phyloP scores from a whole-genome alignment of 2,329 filamentous ascomycete species.

The Epichloe elymi region DNA sequence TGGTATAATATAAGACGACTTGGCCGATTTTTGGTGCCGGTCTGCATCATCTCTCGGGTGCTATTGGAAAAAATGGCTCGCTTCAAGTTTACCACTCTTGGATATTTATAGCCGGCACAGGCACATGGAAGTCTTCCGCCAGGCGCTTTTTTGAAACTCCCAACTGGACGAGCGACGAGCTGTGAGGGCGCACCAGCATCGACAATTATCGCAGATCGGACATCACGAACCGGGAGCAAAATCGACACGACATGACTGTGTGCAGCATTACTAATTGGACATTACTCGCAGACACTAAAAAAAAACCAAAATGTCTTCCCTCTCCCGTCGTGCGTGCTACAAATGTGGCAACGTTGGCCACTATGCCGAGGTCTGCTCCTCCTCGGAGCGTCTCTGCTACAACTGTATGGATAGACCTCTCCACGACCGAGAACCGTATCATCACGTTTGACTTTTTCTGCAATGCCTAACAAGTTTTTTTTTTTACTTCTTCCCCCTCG shows the following conservation, averaged over 20 bases:
- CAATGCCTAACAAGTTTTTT: not conserved
- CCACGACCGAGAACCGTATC: not conserved
- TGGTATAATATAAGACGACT: too few species aligned
- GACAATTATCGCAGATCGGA: not conserved
- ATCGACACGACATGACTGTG: not conserved
- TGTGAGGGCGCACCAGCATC: not conserved
- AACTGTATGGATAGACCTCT: constrained; percentile 59
- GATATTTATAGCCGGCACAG: not conserved
- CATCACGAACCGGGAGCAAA: not conserved
- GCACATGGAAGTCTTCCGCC: not conserved
- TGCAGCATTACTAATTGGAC: not conserved
- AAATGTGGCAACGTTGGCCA: constrained; percentile 75
- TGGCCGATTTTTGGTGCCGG: too few species aligned
- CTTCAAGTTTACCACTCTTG: not conserved
- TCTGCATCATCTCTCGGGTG: not conserved
- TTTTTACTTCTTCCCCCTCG: too few species aligned
- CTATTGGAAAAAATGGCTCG: not conserved
- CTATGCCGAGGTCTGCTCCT: constrained; percentile 85
- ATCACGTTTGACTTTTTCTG: not conserved
- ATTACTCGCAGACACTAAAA: not conserved
- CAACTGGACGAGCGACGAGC: not conserved
- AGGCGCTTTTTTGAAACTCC: not conserved
- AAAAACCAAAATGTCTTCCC: constrained; percentile 52
- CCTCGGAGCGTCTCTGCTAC: constrained; percentile 96
- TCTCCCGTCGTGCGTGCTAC: constrained; percentile 74